These are phyloP conservation scores for Bolboschoenus planiculmis DNA, from an alignment of 176 grass and related monocot genomes.

Conservation along the genomic window DNA sequence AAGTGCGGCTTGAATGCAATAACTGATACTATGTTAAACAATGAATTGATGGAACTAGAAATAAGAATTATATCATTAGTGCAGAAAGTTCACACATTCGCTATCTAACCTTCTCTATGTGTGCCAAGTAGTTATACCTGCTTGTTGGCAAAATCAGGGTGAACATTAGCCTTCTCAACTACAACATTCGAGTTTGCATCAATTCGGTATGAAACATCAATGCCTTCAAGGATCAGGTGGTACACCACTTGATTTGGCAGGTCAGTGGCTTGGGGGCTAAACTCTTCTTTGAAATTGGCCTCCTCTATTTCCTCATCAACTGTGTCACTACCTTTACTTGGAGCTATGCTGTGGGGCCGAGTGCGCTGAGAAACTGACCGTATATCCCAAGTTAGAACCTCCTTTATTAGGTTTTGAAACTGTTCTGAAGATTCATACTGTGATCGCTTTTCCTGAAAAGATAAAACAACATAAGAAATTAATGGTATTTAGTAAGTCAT, in stretches of 20 bases:
- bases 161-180: slow-evolving; percentile 40
- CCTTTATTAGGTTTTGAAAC: slow-evolving; percentile 59
- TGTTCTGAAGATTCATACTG: slow-evolving; percentile 58
- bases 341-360: slow-evolving; percentile 39
- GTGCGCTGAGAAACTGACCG: slow-evolving; percentile 70
- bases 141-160: slow-evolving; percentile 15
- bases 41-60: neutral
- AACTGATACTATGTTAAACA: neutral
- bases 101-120: slow-evolving; percentile 30
- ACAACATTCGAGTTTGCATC: slow-evolving; percentile 41
- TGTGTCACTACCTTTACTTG: neutral
- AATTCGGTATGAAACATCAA: slow-evolving; percentile 81
- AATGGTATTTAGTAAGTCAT: neutral
- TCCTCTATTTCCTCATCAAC: neutral
- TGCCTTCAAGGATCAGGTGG: slow-evolving; percentile 73
- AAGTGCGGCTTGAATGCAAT: neutral
- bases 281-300: neutral
- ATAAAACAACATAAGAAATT: neutral
- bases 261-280: neutral
- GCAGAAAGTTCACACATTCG: neutral
- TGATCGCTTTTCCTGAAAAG: slow-evolving; percentile 50
- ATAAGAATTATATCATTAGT: neutral
- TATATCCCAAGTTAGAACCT: slow-evolving; percentile 86
- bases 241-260: slow-evolving; percentile 23
- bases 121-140: slow-evolving; percentile 24